A percentile compares a stretch with the other conserved stretches of the same genome.
These are phyloP conservation scores for Pythium brachiatum DNA, from an alignment of 352 stramenopile genomes.

Conservation along the genomic window DNA sequence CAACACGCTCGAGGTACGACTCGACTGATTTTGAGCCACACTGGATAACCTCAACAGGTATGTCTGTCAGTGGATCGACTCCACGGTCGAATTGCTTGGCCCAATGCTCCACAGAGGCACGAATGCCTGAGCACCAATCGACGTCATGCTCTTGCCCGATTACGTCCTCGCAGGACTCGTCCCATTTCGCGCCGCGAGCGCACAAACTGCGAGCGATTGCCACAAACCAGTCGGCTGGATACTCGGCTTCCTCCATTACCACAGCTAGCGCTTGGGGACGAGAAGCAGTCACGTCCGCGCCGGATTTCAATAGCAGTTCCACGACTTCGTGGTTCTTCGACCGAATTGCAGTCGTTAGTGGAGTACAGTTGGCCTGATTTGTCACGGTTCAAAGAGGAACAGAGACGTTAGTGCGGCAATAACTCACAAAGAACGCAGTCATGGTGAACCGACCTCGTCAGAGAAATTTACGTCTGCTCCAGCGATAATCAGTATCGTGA, in stretches of 20 bases:
- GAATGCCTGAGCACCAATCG: conserved; percentile 10
- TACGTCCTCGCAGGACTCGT: conserved; percentile 3
- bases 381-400: too few relatives aligned
- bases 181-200: conserved; percentile 9
- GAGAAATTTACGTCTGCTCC: conserved; percentile 2
- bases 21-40: conserved; percentile 6
- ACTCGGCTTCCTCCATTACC: not conserved
- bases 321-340: not conserved
- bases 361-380: too few relatives aligned
- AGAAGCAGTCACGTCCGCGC: not conserved
- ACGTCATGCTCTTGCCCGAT: not conserved
- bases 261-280: not conserved
- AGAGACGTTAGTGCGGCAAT: not conserved
- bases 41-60: conserved; percentile 5
- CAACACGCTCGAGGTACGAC: conserved; percentile 8
- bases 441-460: conserved; percentile 1
- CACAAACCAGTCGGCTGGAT: conserved; percentile 4
- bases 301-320: not conserved
- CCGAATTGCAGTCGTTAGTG: not conserved
- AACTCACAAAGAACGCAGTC: not conserved
- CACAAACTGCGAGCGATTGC: conserved; percentile 15
- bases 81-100: conserved; percentile 12
- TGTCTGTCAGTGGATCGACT: conserved; percentile 6
- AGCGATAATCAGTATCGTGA: not conserved
- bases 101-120: conserved; percentile 14